phyloP scores from a whole-genome alignment of 179 eudicot genomes.

The Kewa caespitosa region DNA sequence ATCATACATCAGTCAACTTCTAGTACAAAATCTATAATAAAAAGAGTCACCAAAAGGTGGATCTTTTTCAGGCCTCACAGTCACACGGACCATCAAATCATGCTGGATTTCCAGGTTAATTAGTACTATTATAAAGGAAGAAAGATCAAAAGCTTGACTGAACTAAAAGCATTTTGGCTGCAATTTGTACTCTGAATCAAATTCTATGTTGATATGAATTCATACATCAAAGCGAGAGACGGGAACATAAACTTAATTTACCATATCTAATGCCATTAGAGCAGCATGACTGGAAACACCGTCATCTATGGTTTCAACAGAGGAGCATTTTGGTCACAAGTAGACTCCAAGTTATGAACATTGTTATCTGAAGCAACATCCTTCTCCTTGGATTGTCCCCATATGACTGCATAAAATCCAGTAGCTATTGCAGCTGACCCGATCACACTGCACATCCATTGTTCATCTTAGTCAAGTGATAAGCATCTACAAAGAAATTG shows the following conservation, averaged over 20 bases:
- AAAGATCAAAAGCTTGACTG: background rate
- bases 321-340: constrained; percentile 39
- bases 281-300: background rate
- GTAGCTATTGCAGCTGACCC: constrained; percentile 69
- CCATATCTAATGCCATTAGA: background rate
- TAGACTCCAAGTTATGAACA: constrained; percentile 33
- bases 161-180: background rate
- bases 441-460: constrained; percentile 48
- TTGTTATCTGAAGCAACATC: constrained; percentile 17
- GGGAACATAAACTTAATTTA: background rate
- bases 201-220: background rate
- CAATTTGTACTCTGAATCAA: background rate
- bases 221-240: background rate
- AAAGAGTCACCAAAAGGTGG: background rate
- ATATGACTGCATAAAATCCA: constrained; percentile 83
- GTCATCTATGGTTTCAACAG: constrained; percentile 35
- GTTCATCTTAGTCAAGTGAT: background rate
- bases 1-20: no score
- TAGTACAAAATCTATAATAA: background rate
- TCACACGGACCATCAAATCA: background rate
- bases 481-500: background rate
- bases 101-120: no score
- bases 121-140: background rate
- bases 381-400: constrained; percentile 83
- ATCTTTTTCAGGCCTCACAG: background rate